Percentiles rank a stretch among this genome's conserved stretches.
Evolutionary conservation across 768 basidiomycete species (phyloP).

Genomic region (Mycena kentingensis): DNA sequence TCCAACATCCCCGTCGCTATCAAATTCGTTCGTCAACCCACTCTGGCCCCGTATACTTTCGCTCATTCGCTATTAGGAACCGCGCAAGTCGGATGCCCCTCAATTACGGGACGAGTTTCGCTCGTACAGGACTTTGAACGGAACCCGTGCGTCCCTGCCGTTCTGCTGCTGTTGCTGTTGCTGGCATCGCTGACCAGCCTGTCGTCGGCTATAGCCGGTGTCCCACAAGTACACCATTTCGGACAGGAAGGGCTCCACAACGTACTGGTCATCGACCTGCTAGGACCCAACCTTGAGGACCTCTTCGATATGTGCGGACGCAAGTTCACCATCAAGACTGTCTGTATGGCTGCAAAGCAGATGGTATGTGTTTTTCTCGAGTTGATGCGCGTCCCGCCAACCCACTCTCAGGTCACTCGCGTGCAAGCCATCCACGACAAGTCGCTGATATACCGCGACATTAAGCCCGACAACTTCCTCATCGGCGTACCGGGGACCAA

Average conservation of each 20-base stretch:
- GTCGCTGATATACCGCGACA: slow-evolving; percentile 97
- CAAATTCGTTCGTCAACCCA: slow-evolving; percentile 77
- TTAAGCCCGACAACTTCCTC: slow-evolving; percentile 99
- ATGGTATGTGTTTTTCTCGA: slow-evolving; percentile 65
- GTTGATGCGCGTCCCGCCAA: slow-evolving; percentile 22
- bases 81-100: slow-evolving; percentile 96
- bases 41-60: slow-evolving; percentile 14
- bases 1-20: slow-evolving; percentile 90
- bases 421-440: slow-evolving; percentile 98
- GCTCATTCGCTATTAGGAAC: slow-evolving; percentile 58
- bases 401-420: slow-evolving; percentile 72
- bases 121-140: slow-evolving; percentile 92
- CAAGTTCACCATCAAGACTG: slow-evolving; percentile 97
- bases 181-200: slow-evolving; percentile 18
- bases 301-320: slow-evolving; percentile 99
- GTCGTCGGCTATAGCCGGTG: slow-evolving; percentile 64
- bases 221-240: slow-evolving; percentile 98
- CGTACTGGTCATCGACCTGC: slow-evolving; percentile 88
- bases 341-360: slow-evolving; percentile 98
- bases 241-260: slow-evolving; percentile 99
- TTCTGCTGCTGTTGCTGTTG: slow-evolving; percentile 6
- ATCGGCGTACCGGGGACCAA: slow-evolving; percentile 93
- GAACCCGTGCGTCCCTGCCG: slow-evolving; percentile 65
- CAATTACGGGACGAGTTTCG: slow-evolving; percentile 97
- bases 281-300: slow-evolving; percentile 98